Conservation (phyloP, 2,329 filamentous ascomycete genomes). For the Trichoderma cornu-damae region DNA sequence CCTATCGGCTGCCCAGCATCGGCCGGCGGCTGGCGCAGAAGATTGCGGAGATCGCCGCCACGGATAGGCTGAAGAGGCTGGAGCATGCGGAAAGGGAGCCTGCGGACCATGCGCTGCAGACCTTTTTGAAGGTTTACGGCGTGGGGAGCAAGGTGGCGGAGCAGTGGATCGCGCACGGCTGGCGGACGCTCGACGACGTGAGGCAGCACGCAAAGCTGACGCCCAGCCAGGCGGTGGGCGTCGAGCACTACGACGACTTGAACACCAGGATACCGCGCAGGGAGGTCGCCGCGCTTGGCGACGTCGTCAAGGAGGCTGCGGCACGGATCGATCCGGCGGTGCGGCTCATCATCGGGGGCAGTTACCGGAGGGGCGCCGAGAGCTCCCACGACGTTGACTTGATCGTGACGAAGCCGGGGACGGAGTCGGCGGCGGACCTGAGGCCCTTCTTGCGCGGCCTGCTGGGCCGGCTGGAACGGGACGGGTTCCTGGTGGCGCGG, state of each 20-base stretch:
- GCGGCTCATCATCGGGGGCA: constrained; percentile 72
- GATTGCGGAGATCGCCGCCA: constrained; percentile 82
- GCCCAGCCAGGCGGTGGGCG: constrained; percentile 64
- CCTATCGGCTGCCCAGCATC: constrained; percentile 60
- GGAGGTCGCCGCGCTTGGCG: constrained; percentile 68
- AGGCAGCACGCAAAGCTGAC: constrained; percentile 56
- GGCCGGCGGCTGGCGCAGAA: constrained; percentile 71
- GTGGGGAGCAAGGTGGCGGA: constrained; percentile 66
- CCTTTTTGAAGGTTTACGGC: constrained; percentile 75
- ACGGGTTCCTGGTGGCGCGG: constrained; percentile 63
- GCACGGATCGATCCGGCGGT: constrained; percentile 56
- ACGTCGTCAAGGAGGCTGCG: constrained; percentile 56
- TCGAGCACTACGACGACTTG: constrained; percentile 78
- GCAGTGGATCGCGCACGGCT: constrained; percentile 71
- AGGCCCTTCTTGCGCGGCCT: constrained; percentile 58
- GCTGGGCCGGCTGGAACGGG: constrained; percentile 53
- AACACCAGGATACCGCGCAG: constrained; percentile 68
- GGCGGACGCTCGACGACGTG: constrained; percentile 69
- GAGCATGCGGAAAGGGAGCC: constrained; percentile 66
- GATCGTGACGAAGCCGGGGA: constrained; percentile 66
- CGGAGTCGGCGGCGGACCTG: constrained; percentile 50
- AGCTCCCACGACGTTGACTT: constrained; percentile 80
- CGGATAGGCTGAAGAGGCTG: constrained; percentile 64
- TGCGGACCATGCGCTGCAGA: constrained; percentile 56
- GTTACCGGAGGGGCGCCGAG: constrained; percentile 72